Base-by-base conservation (phyloP, 2,329 filamentous ascomycete genomes). In the Pseudocercospora eumusae region DNA sequence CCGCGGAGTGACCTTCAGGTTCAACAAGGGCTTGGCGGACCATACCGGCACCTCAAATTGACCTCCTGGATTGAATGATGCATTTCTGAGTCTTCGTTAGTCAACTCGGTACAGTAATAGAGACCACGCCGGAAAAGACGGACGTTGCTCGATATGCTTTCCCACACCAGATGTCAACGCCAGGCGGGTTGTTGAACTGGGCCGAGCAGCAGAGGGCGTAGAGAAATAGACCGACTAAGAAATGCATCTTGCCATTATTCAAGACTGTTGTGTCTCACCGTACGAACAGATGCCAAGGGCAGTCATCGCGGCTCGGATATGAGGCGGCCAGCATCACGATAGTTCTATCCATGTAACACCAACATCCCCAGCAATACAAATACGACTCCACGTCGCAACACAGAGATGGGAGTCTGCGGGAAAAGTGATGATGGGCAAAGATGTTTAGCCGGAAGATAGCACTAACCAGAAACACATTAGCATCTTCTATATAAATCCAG, bases 151-250 rank as follows among this genome's bases (percentile, higher is more conserved):
- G 23, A 67, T 81, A 82, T 7, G 79, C 78, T 64, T 82, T 82
- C 9, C 80, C 80, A 66, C 80, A 80, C 79, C 79, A 80, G n/a
- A 79, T 79, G 59, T 80, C 76, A 15, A 80, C 78, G 5, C 77
- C 77, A 49, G 75, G 56, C 36, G 63, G 63, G 47, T 66, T 67
- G 57, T 67, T 67, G 54, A 67, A 67, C 27, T 65, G 62, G 7
- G 56, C 56, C 11, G 15, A 55, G 23, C 11, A 52, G 21, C 2
- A 15, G 15, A 3, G 10, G 8, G 25, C 11, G 4, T 11, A n/a
- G 1, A 28, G 25, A 9, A n/a, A 7, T 18, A 52, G 5, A 28
- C 10, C 7, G 8, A 52, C 7, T 2, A 23, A 18, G 11, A 13
- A 40, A 18, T 9, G 6, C 36, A 40, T 40, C 15, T 18, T 40